Conservation (phyloP, 2,329 filamentous ascomycete species). For the Hypoxylon sp. region DNA sequence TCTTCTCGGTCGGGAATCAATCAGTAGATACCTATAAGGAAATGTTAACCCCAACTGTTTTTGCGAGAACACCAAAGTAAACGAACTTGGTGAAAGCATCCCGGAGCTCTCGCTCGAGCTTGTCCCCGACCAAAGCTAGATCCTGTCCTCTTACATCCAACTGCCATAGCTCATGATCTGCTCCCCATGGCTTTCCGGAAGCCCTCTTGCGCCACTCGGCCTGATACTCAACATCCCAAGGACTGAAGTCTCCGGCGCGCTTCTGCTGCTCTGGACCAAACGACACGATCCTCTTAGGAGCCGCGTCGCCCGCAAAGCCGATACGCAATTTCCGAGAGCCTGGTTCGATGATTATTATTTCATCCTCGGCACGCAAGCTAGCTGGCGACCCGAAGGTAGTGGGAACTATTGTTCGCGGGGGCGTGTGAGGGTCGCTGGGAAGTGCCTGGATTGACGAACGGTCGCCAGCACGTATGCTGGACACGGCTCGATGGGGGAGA, state of each 20-base stretch:
- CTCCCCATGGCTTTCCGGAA: slow-evolving; percentile 70
- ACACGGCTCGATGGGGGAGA: slow-evolving; percentile 71
- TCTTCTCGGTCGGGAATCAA: slow-evolving; percentile 82
- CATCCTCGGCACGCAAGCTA: slow-evolving; percentile 81
- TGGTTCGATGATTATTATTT: slow-evolving; percentile 85
- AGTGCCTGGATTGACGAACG: slow-evolving; percentile 52
- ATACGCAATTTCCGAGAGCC: slow-evolving; percentile 83
- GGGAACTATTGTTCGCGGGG: slow-evolving; percentile 61
- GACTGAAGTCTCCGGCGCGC: slow-evolving; percentile 84
- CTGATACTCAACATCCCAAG: slow-evolving; percentile 72
- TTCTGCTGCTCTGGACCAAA: slow-evolving; percentile 84
- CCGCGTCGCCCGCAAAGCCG: slow-evolving; percentile 87
- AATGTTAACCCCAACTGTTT: slow-evolving; percentile 23
- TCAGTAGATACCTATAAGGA: slow-evolving; percentile 69
- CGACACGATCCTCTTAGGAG: slow-evolving; percentile 77
- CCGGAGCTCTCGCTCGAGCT: slow-evolving; percentile 84
- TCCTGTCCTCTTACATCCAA: slow-evolving; percentile 81
- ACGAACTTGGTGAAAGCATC: slow-evolving; percentile 84
- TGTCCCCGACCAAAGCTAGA: slow-evolving; percentile 85
- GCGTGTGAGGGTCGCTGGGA: slow-evolving; percentile 72
- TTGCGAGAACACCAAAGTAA: slow-evolving; percentile 6
- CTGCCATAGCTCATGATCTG: slow-evolving; percentile 81
- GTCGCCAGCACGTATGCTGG: slow-evolving; percentile 67
- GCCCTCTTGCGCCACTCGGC: slow-evolving; percentile 64
- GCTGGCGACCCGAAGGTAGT: slow-evolving; percentile 72